These are phyloP conservation scores for Aspergillus sp. DNA, from an alignment of 2,329 filamentous ascomycete genomes.

Conservation along the genomic window DNA sequence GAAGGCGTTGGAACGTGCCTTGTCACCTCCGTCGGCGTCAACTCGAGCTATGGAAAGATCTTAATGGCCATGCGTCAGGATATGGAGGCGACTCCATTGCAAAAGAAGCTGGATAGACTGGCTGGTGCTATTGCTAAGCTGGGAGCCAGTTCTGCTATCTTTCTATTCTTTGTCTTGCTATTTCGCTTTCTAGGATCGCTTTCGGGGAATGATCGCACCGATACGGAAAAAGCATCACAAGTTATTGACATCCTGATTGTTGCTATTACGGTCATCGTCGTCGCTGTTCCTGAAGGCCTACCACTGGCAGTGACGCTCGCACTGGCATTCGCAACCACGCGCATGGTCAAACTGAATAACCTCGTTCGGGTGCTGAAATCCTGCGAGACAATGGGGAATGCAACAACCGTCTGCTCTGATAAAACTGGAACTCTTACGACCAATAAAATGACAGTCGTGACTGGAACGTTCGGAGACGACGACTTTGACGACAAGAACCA, in stretches of 20 bases:
- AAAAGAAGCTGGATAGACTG: conserved; percentile 70
- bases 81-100: conserved; percentile 71
- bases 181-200: conserved; percentile 77
- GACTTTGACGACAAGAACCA: conserved; percentile 19
- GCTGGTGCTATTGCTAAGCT: conserved; percentile 74
- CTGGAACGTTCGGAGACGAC: conserved; percentile 60
- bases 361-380: conserved; percentile 71
- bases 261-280: conserved; percentile 73
- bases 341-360: conserved; percentile 74
- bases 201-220: conserved; percentile 56
- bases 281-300: conserved; percentile 64
- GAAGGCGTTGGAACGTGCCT: conserved; percentile 76
- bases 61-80: conserved; percentile 74
- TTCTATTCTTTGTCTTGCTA: conserved; percentile 80
- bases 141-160: conserved; percentile 61
- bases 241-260: conserved; percentile 74
- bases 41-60: conserved; percentile 72
- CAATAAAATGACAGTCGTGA: conserved; percentile 72
- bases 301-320: conserved; percentile 73
- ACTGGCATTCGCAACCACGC: conserved; percentile 70
- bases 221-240: conserved; percentile 63
- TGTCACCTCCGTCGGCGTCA: conserved; percentile 69
- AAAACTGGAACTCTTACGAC: conserved; percentile 73
- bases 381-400: conserved; percentile 77
- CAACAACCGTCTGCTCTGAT: conserved; percentile 74